A percentile compares a stretch with the other conserved stretches of the same genome.
These are phyloP conservation scores for Tuber melanosporum DNA, from an alignment of 495 filamentous ascomycete species.

Conservation along the genomic window DNA sequence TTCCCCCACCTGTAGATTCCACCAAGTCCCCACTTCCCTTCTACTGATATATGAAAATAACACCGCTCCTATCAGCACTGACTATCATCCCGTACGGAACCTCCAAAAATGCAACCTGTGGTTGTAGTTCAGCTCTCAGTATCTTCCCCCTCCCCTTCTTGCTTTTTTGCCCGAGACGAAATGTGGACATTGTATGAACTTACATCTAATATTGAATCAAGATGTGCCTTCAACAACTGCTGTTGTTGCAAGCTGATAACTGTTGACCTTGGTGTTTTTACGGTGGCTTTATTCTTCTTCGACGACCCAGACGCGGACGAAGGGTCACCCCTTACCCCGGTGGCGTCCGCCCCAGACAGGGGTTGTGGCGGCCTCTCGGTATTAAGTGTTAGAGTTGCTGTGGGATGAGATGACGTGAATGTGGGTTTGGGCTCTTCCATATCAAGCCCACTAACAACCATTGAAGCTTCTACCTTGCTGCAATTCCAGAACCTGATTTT, in stretches of 20 bases:
- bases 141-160: not conserved
- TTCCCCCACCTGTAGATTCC: not conserved
- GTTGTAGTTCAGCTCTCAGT: conserved; percentile 5
- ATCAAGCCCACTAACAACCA: conserved; percentile 71
- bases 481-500: conserved; percentile 93
- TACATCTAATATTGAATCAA: conserved; percentile 85
- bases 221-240: conserved; percentile 72
- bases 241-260: conserved; percentile 85
- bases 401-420: conserved; percentile 65
- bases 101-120: conserved; percentile 61
- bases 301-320: conserved; percentile 39
- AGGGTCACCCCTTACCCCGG: conserved; percentile 11
- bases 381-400: conserved; percentile 60
- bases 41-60: conserved; percentile 82
- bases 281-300: conserved; percentile 41
- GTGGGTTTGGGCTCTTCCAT: conserved; percentile 62
- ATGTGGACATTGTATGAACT: conserved; percentile 7
- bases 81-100: conserved; percentile 87
- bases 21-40: not conserved
- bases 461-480: conserved; percentile 61
- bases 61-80: conserved; percentile 82
- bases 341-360: conserved; percentile 8
- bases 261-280: conserved; percentile 64
- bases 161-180: not conserved
- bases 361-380: conserved; percentile 57